Conservation (phyloP, 1,284 basidiomycete species). For the Leccinum pachyderme region DNA sequence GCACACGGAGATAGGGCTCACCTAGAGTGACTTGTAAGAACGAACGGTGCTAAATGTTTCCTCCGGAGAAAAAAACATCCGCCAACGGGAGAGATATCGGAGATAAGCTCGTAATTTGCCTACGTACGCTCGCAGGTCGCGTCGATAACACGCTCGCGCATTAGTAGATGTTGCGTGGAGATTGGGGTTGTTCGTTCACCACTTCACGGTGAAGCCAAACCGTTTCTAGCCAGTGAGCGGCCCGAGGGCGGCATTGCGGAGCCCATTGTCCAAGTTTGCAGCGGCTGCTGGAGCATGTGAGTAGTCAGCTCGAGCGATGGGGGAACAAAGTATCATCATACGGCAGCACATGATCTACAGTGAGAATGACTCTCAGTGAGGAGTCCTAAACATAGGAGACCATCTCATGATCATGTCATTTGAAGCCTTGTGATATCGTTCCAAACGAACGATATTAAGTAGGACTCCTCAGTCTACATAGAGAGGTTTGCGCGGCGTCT, state of each 20-base stretch:
- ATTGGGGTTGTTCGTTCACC: background rate
- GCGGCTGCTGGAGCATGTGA: background rate
- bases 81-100: background rate
- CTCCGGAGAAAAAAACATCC: background rate
- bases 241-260: background rate
- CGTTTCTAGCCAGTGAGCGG: background rate
- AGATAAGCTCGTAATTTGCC: background rate
- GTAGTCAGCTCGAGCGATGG: background rate
- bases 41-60: background rate
- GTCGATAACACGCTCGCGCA: background rate
- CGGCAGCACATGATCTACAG: background rate
- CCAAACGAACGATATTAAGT: background rate
- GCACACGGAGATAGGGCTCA: slow-evolving; percentile 1
- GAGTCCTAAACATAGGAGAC: slow-evolving; percentile 12
- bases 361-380: background rate
- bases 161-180: background rate
- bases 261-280: background rate
- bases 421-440: background rate
- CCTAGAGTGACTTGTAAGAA: slow-evolving; percentile 3
- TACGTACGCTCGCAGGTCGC: background rate
- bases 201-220: background rate
- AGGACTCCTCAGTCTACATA: background rate
- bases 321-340: slow-evolving; percentile 8
- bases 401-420: background rate
- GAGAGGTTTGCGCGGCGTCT: background rate